Evolutionary conservation across 2,329 filamentous ascomycete genomes (phyloP).

Genomic region (Myriosclerotinia curreyana): DNA sequence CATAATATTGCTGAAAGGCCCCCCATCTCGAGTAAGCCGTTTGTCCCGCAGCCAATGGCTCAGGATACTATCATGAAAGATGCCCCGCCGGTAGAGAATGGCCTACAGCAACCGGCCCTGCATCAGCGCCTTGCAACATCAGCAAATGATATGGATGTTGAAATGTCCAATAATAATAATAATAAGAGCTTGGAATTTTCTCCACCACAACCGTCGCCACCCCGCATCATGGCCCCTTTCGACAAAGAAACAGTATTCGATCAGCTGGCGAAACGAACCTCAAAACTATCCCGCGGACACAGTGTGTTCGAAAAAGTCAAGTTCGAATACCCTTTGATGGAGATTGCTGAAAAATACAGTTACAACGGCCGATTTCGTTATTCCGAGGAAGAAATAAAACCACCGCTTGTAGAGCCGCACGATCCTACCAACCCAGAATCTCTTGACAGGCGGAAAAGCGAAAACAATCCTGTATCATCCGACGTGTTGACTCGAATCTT

Average conservation of each 20-base stretch:
- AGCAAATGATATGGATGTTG: neutral
- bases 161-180: conserved; percentile 17
- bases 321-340: conserved; percentile 35
- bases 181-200: neutral
- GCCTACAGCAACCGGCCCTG: too few species aligned
- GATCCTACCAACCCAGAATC: conserved; percentile 35
- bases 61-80: conserved; percentile 18
- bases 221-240: conserved; percentile 28
- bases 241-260: conserved; percentile 37
- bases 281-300: conserved; percentile 20
- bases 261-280: conserved; percentile 25
- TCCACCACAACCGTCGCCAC: conserved; percentile 1
- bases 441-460: conserved; percentile 29
- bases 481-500: conserved; percentile 44
- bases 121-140: neutral
- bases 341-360: conserved; percentile 38
- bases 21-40: conserved; percentile 1
- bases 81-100: neutral
- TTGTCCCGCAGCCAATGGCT: neutral
- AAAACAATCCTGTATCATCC: conserved; percentile 23
- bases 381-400: conserved; percentile 21
- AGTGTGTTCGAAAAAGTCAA: conserved; percentile 37
- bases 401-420: conserved; percentile 14
- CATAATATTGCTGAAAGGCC: conserved; percentile 16
- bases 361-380: conserved; percentile 35